Evolutionary conservation across 2,329 filamentous ascomycete genomes (phyloP), one percentile per base, ranked within the genome.

Genomic region (Apiospora saccharicola): DNA sequence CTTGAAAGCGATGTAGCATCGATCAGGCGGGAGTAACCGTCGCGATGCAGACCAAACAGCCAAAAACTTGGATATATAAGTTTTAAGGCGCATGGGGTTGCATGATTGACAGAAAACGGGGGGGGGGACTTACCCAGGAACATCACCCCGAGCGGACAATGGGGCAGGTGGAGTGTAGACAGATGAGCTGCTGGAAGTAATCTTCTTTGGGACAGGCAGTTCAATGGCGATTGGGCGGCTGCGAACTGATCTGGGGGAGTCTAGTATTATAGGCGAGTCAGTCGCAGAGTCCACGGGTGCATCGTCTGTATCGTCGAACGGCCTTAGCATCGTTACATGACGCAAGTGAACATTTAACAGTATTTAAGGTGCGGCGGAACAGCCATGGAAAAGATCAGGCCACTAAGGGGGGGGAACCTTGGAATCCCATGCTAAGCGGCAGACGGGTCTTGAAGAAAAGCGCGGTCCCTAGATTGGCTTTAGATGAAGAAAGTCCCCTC

Each of bases 91-190:
- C 24, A 57, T 57, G 6, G 26, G 5, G 10, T 41, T 41, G 57
- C 30, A 64, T 64, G 57, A 64, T 47, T 68, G 67, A 46, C 68
- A 51, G 46, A 41, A 70, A 53, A 41, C 68, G 57, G 26, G 53
- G 51, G 61, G n/a, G 12, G 10, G 46, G 46, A 83, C 86, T 78
- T 86, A 91, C 90, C 89, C 89, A 78, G 84, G 85, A 69, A 89
- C 77, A 79, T 91, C 89, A 70, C 89, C 90, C 71, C 89, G 84
- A 64, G 87, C 90, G 37, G 89, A 90, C 30, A 91, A 80, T 74
- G 85, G 86, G 74, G 85, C 85, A 30, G 82, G 84, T 26, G 85
- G 85, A 34, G 84, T 87, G 76, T 82, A 82, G 67, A 81, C 78
- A 68, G 83, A 81, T 68, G 83, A 79, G 73, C 80, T 80, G 68